phyloP scores from a whole-genome alignment of 176 grass and related monocot genomes.

The Panicum miliaceum region DNA sequence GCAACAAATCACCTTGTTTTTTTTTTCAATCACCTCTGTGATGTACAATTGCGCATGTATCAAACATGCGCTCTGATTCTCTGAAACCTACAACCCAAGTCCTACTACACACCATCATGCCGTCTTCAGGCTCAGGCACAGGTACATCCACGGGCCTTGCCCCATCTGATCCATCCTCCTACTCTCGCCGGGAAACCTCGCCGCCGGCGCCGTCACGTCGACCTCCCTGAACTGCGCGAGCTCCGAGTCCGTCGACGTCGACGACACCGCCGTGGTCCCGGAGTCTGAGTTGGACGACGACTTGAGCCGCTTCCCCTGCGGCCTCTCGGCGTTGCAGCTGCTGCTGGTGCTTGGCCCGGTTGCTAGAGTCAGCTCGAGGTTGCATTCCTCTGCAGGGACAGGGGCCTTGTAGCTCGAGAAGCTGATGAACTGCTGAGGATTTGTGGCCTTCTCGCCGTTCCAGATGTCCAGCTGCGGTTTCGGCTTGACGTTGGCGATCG shows the following conservation, averaged over 20 bases:
- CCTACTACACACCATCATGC: constrained; percentile 18
- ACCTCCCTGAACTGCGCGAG: constrained; percentile 31
- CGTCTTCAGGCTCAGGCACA: constrained; percentile 37
- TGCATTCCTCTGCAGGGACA: constrained; percentile 31
- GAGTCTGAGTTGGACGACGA: constrained; percentile 49
- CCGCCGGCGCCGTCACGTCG: neutral
- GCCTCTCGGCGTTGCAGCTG: neutral
- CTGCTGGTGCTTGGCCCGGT: constrained; percentile 41
- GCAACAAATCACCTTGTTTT: neutral
- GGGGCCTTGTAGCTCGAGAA: constrained; percentile 17
- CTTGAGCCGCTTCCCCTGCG: constrained; percentile 41
- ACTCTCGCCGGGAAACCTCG: constrained; percentile 12
- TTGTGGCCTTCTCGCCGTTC: neutral
- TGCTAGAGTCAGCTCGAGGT: constrained; percentile 68
- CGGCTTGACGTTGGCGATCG: neutral
- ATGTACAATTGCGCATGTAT: constrained; percentile 38
- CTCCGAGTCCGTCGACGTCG: constrained; percentile 56
- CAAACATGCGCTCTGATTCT: neutral
- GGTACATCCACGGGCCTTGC: constrained; percentile 41
- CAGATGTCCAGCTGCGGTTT: neutral
- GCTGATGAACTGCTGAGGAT: constrained; percentile 27
- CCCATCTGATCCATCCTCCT: constrained; percentile 23
- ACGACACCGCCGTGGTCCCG: constrained; percentile 32
- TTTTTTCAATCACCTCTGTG: constrained; percentile 21
- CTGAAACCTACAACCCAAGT: constrained; percentile 28